Evolutionary conservation across 192 early-diverging fungal genomes (phyloP).

Genomic region (Lunasporangiospora selenospora): DNA sequence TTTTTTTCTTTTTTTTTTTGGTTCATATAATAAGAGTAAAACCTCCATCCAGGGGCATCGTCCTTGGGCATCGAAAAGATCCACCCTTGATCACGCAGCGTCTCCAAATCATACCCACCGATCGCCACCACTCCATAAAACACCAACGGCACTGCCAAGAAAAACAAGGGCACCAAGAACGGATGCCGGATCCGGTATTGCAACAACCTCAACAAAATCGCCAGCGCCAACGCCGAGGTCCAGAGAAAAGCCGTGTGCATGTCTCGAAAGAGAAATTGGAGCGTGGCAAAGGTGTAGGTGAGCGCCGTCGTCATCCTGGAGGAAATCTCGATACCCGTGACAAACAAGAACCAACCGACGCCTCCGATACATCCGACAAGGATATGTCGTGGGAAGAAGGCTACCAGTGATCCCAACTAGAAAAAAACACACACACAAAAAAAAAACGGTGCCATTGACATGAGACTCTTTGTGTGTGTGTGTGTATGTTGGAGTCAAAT

Average conservation of each 20-base stretch:
- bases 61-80: conserved; percentile 77
- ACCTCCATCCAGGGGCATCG: conserved; percentile 84
- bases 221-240: conserved; percentile 68
- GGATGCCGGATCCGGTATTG: conserved; percentile 66
- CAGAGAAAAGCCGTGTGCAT: conserved; percentile 71
- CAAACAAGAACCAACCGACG: conserved; percentile 92
- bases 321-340: conserved; percentile 92
- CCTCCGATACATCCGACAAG: conserved; percentile 96
- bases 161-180: conserved; percentile 86
- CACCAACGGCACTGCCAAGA: conserved; percentile 71
- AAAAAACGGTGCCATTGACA: no score
- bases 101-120: conserved; percentile 60
- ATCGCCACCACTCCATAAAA: conserved; percentile 72
- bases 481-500: no score
- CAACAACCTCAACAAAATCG: conserved; percentile 68
- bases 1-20: no score
- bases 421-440: no score
- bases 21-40: conserved; percentile 90
- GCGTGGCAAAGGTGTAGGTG: conserved; percentile 57
- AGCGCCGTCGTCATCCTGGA: no score
- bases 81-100: conserved; percentile 75
- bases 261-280: conserved; percentile 64
- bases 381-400: conserved; percentile 91
- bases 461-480: no score
- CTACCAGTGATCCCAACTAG: no score